These are phyloP conservation scores for Diaporthe helianthi DNA, from an alignment of 2,329 filamentous ascomycete species.

Conservation along the genomic window DNA sequence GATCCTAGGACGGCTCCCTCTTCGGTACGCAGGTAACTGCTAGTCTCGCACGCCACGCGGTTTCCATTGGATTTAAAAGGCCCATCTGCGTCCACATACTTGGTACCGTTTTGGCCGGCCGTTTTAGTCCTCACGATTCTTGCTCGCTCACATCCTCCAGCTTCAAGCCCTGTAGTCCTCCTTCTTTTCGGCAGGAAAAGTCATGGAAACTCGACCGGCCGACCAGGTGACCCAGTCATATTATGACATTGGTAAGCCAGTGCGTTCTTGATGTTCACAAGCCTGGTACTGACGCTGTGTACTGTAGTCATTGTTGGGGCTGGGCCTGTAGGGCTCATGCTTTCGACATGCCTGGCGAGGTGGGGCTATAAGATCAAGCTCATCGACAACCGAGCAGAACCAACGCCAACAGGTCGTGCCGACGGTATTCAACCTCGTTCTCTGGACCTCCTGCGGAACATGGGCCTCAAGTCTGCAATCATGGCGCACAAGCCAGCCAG, in stretches of 20 bases:
- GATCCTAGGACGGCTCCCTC: background rate
- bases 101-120: too few species aligned
- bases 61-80: background rate
- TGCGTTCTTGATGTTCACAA: background rate
- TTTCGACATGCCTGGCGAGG: conserved; percentile 85
- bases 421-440: conserved; percentile 93
- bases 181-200: background rate
- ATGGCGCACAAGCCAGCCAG: conserved; percentile 89
- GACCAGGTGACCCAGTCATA: conserved; percentile 30
- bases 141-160: too few species aligned
- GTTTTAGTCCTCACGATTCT: too few species aligned
- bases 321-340: conserved; percentile 85
- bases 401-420: conserved; percentile 83
- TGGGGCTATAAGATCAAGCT: conserved; percentile 97
- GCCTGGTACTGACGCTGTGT: conserved; percentile 36
- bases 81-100: background rate
- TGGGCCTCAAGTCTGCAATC: conserved; percentile 86
- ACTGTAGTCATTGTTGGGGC: conserved; percentile 81
- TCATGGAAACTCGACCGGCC: conserved; percentile 34
- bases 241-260: conserved; percentile 37
- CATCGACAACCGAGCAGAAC: conserved; percentile 87
- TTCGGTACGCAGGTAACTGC: background rate
- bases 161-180: background rate
- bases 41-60: background rate
- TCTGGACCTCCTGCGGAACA: conserved; percentile 84